Percentiles rank a stretch among this genome's conserved stretches.
Evolutionary conservation across 345 rosid genomes (phyloP).

Genomic region (Lepidium sativum): DNA sequence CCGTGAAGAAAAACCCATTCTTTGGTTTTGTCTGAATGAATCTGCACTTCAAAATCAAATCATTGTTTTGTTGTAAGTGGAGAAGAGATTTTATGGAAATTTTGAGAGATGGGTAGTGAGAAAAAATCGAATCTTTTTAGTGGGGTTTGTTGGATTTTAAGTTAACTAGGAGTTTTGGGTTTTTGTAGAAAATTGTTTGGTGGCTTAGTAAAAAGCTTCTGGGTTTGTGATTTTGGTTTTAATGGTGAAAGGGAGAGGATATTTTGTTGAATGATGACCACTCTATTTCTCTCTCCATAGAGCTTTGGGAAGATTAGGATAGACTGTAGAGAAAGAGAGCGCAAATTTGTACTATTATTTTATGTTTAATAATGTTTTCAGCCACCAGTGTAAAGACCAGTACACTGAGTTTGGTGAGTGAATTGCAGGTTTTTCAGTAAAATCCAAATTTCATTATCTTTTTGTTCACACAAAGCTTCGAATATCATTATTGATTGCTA

Average conservation of each 20-base stretch:
- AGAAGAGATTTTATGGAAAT: conserved; percentile 3
- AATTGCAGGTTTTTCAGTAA: too few relatives aligned
- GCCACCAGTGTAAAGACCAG: too few relatives aligned
- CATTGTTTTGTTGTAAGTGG: conserved; percentile 32
- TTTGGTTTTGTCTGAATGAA: neutral
- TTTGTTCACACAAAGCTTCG: too few relatives aligned
- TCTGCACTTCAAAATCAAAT: conserved; percentile 29
- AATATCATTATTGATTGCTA: too few relatives aligned
- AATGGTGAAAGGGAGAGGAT: conserved; percentile 16
- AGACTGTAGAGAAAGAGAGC: neutral
- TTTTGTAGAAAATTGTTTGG: conserved; percentile 24
- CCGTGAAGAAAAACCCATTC: conserved; percentile 38
- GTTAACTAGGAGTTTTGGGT: neutral
- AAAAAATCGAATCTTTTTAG: conserved; percentile 8
- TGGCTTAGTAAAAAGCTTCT: conserved; percentile 15
- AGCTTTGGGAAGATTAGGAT: conserved; percentile 9
- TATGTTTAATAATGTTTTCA: too few relatives aligned
- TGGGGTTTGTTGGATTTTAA: conserved; percentile 3
- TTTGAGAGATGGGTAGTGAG: neutral
- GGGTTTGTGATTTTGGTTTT: conserved; percentile 17
- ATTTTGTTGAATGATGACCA: conserved; percentile 3
- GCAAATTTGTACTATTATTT: neutral
- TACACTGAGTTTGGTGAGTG: too few relatives aligned
- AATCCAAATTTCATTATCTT: too few relatives aligned
- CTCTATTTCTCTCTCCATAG: neutral